Evolutionary conservation across 768 basidiomycete species (phyloP), one percentile per base, ranked within the genome.

Genomic region (Boletus fagicola): DNA sequence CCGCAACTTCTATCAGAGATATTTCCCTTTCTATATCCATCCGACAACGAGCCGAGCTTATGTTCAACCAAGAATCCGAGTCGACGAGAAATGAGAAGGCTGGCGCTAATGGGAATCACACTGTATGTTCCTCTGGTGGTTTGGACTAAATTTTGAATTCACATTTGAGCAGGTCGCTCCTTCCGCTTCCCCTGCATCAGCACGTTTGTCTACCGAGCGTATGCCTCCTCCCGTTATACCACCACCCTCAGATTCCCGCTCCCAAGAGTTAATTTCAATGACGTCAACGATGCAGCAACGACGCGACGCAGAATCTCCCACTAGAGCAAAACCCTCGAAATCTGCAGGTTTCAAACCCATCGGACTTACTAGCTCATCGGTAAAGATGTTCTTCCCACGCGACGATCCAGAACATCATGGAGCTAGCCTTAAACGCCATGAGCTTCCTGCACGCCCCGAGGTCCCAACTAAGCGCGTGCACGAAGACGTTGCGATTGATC

Each of bases 321-420:
- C 55, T 42, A 70, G 56, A 62, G 33, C 58, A 7, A 69, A 52
- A 45, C 44, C 49, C 10, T 9, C 61, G 48, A 84, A 77, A 67
- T 74, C 77, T 54, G 67, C 78, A 2, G 83, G 85, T 13, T 88
- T 90, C 72, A 88, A 82, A 64, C 87, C 89, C 5, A 87, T 90
- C 26, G 81, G 78, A 7, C 77, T 80, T 60, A 57, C 73, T 54
- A 75, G 64, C 35, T 81, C 85, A 18, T 73, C 81, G 1, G 76
- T 94, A 47, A 88, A 86, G 69, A 81, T 78, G 64, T 94, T 94
- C 73, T 94, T 94, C 68, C 91, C 92, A 22, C 83, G 81, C 1
- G 90, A 92, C 49, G 90, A 92, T 20, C 88, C 90, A 36, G 78
- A 82, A 62, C 77, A 79, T 33, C 64, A 67, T 52, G 68, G 67